Base-by-base conservation (phyloP, 2,329 filamentous ascomycete species). In the Neonectria hederae region DNA sequence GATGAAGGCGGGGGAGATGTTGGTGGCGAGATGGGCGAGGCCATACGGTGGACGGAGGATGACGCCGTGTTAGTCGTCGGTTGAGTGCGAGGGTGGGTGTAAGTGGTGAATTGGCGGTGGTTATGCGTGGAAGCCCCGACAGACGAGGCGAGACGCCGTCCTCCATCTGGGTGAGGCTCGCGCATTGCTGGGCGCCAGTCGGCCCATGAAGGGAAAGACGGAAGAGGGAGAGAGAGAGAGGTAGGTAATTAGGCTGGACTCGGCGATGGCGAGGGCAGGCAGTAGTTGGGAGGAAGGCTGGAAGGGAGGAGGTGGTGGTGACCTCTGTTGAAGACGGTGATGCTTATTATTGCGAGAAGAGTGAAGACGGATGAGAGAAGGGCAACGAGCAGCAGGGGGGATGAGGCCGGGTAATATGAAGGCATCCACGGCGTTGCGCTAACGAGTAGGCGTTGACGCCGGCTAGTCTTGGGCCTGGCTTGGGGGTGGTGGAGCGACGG, bases 361-460 rank as follows among this genome's bases (percentile, higher is more conserved):
- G 45, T 14, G 56, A 60, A 43, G 56, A 67, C 28, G 56, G 59
- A 42, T 45, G 55, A 55, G 65, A 59, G 49, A 19, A 24, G 52
- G 26, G 53, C n/a, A 42, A 11, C 38, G 11, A 28, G 54, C 52
- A 65, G 64, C 63, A 72, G 53, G 64, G 70, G 63, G 54, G 69
- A 70, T 51, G 60, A 69, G 66, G 65, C 49, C 49, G 58, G 59
- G 68, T 68, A 74, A 69, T 74, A 74, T 75, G 72, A 74, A 69
- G 72, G 69, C 65, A 75, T 74, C 70, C 69, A 68, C 58, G 68
- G 68, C 70, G 65, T 69, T 72, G 72, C 70, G 71, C 70, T 74
- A 70, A 64, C 55, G 65, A 72, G 52, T 64, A 68, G 70, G 71
- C 67, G 72, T 72, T 66, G 66, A 74, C 71, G 72, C 72, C 71